Conservation (phyloP, 2,329 filamentous ascomycete species). For the Juglanconis oblonga region DNA sequence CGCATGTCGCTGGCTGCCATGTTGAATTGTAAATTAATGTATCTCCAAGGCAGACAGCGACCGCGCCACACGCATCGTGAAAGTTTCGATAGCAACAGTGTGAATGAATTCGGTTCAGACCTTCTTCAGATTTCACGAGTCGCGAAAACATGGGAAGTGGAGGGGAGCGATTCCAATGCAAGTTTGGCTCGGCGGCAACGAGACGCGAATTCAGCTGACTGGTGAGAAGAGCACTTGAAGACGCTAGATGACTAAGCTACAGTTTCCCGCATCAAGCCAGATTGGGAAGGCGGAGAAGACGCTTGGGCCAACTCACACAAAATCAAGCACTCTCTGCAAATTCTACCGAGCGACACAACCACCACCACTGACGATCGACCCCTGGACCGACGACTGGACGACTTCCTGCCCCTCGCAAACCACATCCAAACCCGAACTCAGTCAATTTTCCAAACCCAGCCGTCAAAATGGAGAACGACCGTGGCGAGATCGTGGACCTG, state of each 20-base stretch:
- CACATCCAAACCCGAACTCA: constrained; percentile 27
- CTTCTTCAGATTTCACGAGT: background rate
- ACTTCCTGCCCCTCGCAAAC: constrained; percentile 29
- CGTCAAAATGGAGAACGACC: constrained; percentile 97
- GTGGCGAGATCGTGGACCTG: constrained; percentile 97
- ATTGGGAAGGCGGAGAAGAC: constrained; percentile 7
- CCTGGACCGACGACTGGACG: constrained; percentile 23
- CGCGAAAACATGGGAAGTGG: background rate
- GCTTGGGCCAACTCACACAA: constrained; percentile 18
- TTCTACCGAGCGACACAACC: constrained; percentile 12
- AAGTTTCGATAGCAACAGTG: constrained; percentile 19
- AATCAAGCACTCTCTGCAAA: constrained; percentile 14
- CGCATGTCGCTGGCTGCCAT: constrained; percentile 28
- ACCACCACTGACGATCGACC: constrained; percentile 1
- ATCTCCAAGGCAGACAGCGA: constrained; percentile 31
- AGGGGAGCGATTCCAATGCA: background rate
- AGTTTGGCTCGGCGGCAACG: constrained; percentile 6
- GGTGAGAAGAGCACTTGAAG: background rate
- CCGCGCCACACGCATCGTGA: constrained; percentile 48
- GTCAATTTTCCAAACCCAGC: constrained; percentile 34
- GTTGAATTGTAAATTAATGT: constrained; percentile 26
- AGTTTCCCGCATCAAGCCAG: background rate
- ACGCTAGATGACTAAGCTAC: background rate
- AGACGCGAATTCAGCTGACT: constrained; percentile 12
- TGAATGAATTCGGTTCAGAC: background rate